phyloP scores from a whole-genome alignment of 2,329 filamentous ascomycete genomes.

The Teratosphaeriaceae sp. region DNA sequence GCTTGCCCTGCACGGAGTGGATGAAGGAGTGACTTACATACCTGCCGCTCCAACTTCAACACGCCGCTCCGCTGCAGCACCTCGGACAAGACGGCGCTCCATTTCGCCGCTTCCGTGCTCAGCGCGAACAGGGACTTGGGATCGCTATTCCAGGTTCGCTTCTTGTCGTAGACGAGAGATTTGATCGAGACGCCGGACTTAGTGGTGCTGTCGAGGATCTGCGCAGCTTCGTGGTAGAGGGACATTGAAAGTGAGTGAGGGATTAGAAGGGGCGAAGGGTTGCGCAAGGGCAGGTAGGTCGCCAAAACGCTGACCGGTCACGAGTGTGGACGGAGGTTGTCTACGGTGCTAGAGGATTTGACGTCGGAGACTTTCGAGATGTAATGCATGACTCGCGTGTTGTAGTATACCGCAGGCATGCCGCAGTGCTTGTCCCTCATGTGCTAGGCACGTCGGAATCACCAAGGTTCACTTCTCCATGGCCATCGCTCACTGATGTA shows the following conservation, averaged over 20 bases:
- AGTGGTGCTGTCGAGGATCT: constrained; percentile 58
- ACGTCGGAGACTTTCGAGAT: too few relatives aligned
- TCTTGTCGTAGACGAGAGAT: constrained; percentile 71
- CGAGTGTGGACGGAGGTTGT: too few relatives aligned
- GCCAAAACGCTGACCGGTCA: too few relatives aligned
- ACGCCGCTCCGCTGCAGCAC: constrained; percentile 78
- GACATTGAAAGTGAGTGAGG: constrained; percentile 73
- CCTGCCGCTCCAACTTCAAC: constrained; percentile 77
- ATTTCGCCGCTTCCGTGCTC: constrained; percentile 81
- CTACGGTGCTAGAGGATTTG: too few relatives aligned
- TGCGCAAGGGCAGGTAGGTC: too few relatives aligned
- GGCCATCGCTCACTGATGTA: too few relatives aligned
- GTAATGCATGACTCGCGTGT: too few relatives aligned
- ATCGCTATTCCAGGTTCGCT: constrained; percentile 67
- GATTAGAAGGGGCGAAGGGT: too few relatives aligned
- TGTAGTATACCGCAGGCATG: too few relatives aligned
- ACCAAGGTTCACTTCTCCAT: too few relatives aligned
- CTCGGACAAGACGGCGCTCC: constrained; percentile 78
- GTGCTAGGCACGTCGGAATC: too few relatives aligned
- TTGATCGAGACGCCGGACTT: constrained; percentile 89
- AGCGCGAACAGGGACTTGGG: constrained; percentile 82
- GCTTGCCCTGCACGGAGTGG: not conserved
- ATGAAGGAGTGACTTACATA: constrained; percentile 30
- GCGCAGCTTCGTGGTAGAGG: constrained; percentile 86
- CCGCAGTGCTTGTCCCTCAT: too few relatives aligned